Evolutionary conservation across 805 yeast species (phyloP).

Genomic region (Sungouiella blattae): DNA sequence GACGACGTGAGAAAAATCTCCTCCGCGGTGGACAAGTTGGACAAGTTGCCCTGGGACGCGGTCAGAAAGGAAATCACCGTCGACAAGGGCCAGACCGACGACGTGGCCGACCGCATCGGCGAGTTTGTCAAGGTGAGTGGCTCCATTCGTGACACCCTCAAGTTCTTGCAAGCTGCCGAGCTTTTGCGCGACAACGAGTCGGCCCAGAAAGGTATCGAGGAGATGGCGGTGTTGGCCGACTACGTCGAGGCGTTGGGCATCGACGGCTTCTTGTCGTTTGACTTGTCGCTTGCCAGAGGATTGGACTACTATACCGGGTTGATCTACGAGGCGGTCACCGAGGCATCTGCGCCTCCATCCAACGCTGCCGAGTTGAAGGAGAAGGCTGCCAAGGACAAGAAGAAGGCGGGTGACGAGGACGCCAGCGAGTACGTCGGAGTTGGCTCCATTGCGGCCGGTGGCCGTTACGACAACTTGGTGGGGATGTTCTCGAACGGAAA

Average conservation of each 20-base stretch:
- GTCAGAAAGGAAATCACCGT: slow-evolving; percentile 89
- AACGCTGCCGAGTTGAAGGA: slow-evolving; percentile 42
- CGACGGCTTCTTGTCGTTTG: slow-evolving; percentile 67
- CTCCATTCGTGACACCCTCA: slow-evolving; percentile 59
- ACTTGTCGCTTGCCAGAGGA: slow-evolving; percentile 94
- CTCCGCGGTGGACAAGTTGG: slow-evolving; percentile 94
- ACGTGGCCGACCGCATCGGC: slow-evolving; percentile 90
- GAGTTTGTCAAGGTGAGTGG: slow-evolving; percentile 84
- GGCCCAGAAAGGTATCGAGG: slow-evolving; percentile 78
- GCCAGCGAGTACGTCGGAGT: slow-evolving; percentile 97
- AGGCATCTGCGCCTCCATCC: slow-evolving; percentile 92
- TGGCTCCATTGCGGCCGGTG: slow-evolving; percentile 98
- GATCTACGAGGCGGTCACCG: slow-evolving; percentile 93
- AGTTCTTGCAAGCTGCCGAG: slow-evolving; percentile 53
- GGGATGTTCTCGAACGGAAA: slow-evolving; percentile 95
- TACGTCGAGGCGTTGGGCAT: slow-evolving; percentile 84
- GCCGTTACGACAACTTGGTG: slow-evolving; percentile 93
- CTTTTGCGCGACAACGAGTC: slow-evolving; percentile 59
- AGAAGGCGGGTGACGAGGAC: slow-evolving; percentile 65
- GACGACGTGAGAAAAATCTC: slow-evolving; percentile 93
- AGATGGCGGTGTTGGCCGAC: slow-evolving; percentile 69
- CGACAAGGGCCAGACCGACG: slow-evolving; percentile 87
- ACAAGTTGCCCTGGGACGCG: slow-evolving; percentile 91
- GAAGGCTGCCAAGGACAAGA: slow-evolving; percentile 35
- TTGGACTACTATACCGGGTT: slow-evolving; percentile 96